Conservation (phyloP, 352 stramenopile genomes). For the Globisporangium echinulatum region DNA sequence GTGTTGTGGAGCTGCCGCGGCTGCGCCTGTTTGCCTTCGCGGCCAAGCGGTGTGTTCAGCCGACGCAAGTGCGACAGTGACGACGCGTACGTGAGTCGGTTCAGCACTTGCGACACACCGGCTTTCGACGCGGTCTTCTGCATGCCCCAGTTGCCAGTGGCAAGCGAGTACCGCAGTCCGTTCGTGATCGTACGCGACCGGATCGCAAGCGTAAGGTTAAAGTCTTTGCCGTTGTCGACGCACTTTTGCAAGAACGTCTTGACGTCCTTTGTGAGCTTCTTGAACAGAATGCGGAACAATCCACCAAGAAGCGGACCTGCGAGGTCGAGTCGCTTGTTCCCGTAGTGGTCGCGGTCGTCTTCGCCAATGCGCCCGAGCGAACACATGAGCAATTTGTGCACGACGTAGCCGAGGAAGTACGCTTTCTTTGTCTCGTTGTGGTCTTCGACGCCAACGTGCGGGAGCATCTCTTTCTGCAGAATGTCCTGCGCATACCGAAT, state of each 20-base stretch:
- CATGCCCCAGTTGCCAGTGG: slow-evolving; percentile 99
- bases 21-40: slow-evolving; percentile 98
- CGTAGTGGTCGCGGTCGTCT: slow-evolving; percentile 99
- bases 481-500: slow-evolving; percentile 98
- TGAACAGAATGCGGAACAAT: slow-evolving; percentile 98
- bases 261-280: slow-evolving; percentile 99
- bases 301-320: slow-evolving; percentile 96
- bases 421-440: slow-evolving; percentile 96
- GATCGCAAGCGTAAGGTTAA: slow-evolving; percentile 97
- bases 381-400: slow-evolving; percentile 99
- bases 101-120: slow-evolving; percentile 99
- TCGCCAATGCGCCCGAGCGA: slow-evolving; percentile 95
- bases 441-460: slow-evolving; percentile 98
- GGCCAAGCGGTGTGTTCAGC: slow-evolving; percentile 98
- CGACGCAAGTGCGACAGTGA: slow-evolving; percentile 98
- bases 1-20: slow-evolving; percentile 99
- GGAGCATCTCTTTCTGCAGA: slow-evolving; percentile 99
- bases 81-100: slow-evolving; percentile 98
- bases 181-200: slow-evolving; percentile 98
- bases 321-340: slow-evolving; percentile 99
- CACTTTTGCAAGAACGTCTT: slow-evolving; percentile 91
- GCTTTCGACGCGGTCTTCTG: slow-evolving; percentile 93
- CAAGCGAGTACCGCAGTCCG: slow-evolving; percentile 97
- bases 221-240: slow-evolving; percentile 91
- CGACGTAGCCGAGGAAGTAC: slow-evolving; percentile 99